Evolutionary conservation across 345 rosid species (phyloP).

Genomic region (Crucihimalaya himalaica): DNA sequence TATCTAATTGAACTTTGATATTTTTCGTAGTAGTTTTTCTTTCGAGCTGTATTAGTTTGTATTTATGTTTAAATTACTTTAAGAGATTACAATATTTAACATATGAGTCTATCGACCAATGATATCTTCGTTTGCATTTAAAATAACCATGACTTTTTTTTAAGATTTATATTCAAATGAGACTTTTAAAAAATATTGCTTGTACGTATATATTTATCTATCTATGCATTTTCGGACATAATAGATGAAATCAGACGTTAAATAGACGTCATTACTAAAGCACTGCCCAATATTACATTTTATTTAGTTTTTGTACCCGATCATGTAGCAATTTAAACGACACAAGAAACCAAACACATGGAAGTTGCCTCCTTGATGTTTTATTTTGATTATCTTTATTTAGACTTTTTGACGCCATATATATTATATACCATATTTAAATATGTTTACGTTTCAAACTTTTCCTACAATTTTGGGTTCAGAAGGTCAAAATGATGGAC

Average conservation of each 20-base stretch:
- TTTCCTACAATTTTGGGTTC: conserved; percentile 3
- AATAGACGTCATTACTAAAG: background rate
- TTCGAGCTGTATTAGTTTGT: too few species aligned
- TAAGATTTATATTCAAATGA: background rate
- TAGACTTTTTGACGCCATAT: background rate
- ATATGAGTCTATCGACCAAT: too few species aligned
- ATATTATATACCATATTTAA: too few species aligned
- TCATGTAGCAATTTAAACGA: conserved; percentile 1
- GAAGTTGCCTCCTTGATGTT: conserved; percentile 8
- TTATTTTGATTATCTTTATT: background rate
- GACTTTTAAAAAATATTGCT: background rate
- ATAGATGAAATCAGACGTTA: background rate
- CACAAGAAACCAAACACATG: conserved; percentile 15
- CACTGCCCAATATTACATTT: background rate
- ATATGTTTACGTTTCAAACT: background rate
- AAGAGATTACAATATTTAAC: too few species aligned
- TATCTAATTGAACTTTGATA: background rate
- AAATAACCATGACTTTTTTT: background rate
- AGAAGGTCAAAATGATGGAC: conserved; percentile 1
- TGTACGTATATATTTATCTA: background rate
- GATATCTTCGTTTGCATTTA: background rate
- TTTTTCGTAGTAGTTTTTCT: background rate
- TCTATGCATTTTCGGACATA: background rate
- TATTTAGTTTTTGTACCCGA: background rate
- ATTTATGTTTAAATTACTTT: too few species aligned